Evolutionary conservation across 75 land plant species (phyloP), one percentile per base, ranked within the genome.

Genomic region (Cupressus sempervirens): DNA sequence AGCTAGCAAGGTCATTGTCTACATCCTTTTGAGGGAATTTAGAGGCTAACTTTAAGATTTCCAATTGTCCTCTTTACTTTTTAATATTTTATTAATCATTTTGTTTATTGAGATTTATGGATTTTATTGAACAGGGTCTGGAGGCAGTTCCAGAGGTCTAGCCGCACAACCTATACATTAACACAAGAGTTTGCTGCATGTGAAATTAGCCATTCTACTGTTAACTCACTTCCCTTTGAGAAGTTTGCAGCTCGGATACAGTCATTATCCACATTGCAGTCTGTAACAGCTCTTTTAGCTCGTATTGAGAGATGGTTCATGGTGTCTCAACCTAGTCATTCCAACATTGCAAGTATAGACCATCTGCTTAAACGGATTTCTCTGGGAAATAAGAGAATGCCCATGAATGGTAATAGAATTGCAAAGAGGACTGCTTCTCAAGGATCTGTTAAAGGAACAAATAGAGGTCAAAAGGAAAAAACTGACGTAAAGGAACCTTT

Each of bases 181-280:
- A 93, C 97, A 50, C 89, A 89, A 84, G 93, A 91, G 10, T 95
- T 84, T 89, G 88, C 90, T 52, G 90, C 89, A 7, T 86, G 96
- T 83, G 90, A 86, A 20, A 90, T 96, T 43, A 92, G 86, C 88
- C 87, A 85, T 73, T 86, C 83, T 13, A 74, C 89, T 45, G 93
- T 93, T 12, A 90, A 83, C 41, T 85, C 89, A 23, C 90, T 98
- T 89, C 93, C 99, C 34, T 98, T 98, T 88, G 99, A 98, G 85
- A 92, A 98, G 83, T 85, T 98, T 87, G 99, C 99, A 18, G 53
- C 87, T 79, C 92, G 93, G 34, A 95, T 98, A 74, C 93, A 94
- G 40, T 96, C 99, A 7, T 58, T 86, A 75, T 38, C 83, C 15
- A 93, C 99, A 26, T 90, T 98, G 65, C 90, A 91, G 30, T 91